Evolutionary conservation across 495 filamentous ascomycete species (phyloP).

Genomic region (Aspergillus sclerotioniger): DNA sequence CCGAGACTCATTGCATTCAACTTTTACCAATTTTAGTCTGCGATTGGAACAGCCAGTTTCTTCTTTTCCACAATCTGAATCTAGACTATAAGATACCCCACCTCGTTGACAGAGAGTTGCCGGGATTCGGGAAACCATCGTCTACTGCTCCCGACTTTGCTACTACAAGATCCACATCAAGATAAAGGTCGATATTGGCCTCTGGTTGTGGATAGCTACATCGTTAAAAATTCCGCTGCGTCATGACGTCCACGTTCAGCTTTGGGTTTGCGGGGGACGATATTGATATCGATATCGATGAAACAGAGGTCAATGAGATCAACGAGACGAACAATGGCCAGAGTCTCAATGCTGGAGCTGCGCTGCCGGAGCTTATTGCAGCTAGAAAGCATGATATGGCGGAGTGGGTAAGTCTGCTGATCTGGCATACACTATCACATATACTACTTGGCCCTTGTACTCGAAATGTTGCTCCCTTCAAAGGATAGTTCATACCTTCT

Average conservation of each 20-base stretch:
- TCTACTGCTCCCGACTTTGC: background rate
- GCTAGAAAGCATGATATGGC: slow-evolving; percentile 41
- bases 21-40: background rate
- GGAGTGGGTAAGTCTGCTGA: slow-evolving; percentile 45
- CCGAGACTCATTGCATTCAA: background rate
- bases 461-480: slow-evolving; percentile 3
- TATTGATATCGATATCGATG: slow-evolving; percentile 66
- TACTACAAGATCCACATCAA: background rate
- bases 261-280: slow-evolving; percentile 85
- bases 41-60: background rate
- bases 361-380: slow-evolving; percentile 33
- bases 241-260: slow-evolving; percentile 54
- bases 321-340: slow-evolving; percentile 16
- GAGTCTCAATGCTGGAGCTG: slow-evolving; percentile 11
- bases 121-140: background rate
- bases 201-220: background rate
- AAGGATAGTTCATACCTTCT: too few relatives aligned
- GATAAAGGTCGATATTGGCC: background rate
- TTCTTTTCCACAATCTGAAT: background rate
- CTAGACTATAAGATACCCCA: slow-evolving; percentile 1
- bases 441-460: background rate
- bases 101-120: background rate
- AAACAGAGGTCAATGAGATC: slow-evolving; percentile 33
- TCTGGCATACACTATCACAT: background rate
- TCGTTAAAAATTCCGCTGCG: background rate